Evolutionary conservation across 345 rosid genomes (phyloP), one percentile per base, ranked within the genome.

Genomic region (Geranium rotundifolium): DNA sequence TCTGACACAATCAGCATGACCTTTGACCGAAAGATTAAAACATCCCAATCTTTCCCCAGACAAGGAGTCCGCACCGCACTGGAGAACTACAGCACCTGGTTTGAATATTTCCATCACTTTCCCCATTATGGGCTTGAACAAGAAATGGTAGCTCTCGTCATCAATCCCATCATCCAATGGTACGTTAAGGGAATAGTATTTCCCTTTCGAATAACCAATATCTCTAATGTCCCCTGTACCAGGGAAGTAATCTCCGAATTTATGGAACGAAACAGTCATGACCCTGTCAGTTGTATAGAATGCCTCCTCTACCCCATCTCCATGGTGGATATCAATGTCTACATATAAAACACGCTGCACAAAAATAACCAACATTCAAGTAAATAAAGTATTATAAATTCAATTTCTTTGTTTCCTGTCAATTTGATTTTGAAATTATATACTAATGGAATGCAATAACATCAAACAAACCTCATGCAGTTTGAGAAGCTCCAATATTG

Each of bases 281-380:
- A 83, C 88, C 60, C 85, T 83, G 63, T 83, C 88, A 18, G 88
- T 76, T 4, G 85, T 83, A 76, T 83, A 83, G 68, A 83, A 83
- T 29, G 88, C 88, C 71, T 83, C 88, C 72, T 83, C 88, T 59
- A 83, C 88, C 8, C 88, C 88, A 65, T 83, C 88, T 54, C 85
- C 85, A 57, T 83, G 88, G 72, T 83, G 88, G 66, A 83, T 80
- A 72, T 83, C 88, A 23, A 23, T 23, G 27, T 23, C 27, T 2
- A 23, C 27, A 23, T 23, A 23, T 23, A 23, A 23, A 23, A 83
- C 88, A 8, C 88, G 81, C 88, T 83, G 79, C 72, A 73, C 65
- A 60, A 62, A 3, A 37, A 37, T 37, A 37, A 37, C 0, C 12
- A 37, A 5, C 1, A 1, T 37, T 37, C 2, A 37, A 37, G 46